Evolutionary conservation across 495 filamentous ascomycete genomes (phyloP), one percentile per base, ranked within the genome.

Genomic region (Aspergillus ostianus): DNA sequence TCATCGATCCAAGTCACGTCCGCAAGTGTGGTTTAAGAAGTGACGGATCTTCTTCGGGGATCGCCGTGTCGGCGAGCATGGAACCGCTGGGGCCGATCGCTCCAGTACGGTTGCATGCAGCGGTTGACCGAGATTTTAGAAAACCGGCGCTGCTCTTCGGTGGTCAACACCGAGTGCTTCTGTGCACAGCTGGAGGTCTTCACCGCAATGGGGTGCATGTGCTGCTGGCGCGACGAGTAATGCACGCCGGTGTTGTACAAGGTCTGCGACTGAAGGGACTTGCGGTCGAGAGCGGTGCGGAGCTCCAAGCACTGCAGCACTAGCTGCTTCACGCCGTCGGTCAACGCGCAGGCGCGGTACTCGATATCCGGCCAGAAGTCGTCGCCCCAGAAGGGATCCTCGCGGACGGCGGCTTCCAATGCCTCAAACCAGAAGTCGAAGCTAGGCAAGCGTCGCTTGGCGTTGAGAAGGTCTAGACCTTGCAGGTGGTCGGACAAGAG

Each of bases 341-440:
- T 78, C 54, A 85, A 68, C 47, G 72, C 67, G n/a, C 67, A 68
- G 6, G 84, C 83, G 26, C 81, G 78, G 29, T 80, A 69, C 58
- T 82, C 74, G 47, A 85, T 82, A 36, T 79, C 75, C 1, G 79
- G 74, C 81, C 81, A 86, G 67, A 82, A 79, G 20, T 71, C 70
- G 30, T 79, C 75, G 52, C 84, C 82, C 80, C 80, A 87, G 64
- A 85, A 83, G 1, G 80, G 70, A 59, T 87, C 84, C 53, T 77
- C 69, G 41, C 76, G 73, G 3, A 85, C 75, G 2, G 84, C 84
- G 0, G 68, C 72, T 54, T 82, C 77, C 30, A 87, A 67, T 4
- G 83, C 76, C 47, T 75, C 66, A 19, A 84, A 72, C 78, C 84
- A 84, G 66, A 84, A 84, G 19, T 75, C 76, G 55, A 85, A 82